Base-by-base conservation (phyloP, 805 yeast genomes). In the Teunomyces barrocoloradensis region DNA sequence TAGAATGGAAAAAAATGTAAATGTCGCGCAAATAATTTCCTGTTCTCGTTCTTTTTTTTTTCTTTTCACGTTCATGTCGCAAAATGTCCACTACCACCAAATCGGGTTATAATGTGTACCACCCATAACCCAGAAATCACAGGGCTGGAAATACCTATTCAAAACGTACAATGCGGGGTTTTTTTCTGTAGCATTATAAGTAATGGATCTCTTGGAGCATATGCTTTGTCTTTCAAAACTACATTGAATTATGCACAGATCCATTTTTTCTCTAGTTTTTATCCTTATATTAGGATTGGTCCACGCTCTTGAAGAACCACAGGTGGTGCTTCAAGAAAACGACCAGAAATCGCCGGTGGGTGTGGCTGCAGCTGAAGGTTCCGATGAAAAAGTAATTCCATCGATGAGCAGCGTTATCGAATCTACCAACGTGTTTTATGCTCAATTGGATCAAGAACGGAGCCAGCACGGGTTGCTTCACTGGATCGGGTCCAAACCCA, bases 51-150 rank as follows among this genome's bases (percentile, higher is more conserved):
- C 7, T 11, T 6, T 37, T 37, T 37, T 37, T 36, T 2, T 4
- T 11, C 2, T 37, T 37, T 37, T 37, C 40, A 37, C 40, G 17
- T 37, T 37, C 40, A 37, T 37, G 40, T 37, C 40, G 28, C 28
- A 34, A 37, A 37, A 37, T 37, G 40, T 37, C 40, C 28, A 23
- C 13, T 23, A 21, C 34, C 34, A 23, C 40, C 40, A 37, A 23
- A 37, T 37, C n/a, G 25, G 40, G 40, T 6, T 36, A 21, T 36
- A 15, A 15, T 15, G 17, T 15, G 17, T 15, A 36, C 21, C 15
- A 30, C 25, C 17, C 12, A 9, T 13, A 32, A 15, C 17, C 17
- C 34, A 32, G 34, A 32, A 32, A 32, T 32, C 34, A 32, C 34
- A 32, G 34, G 34, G 34, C 18, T 32, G 34, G 34, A 32, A 32